Conservation (phyloP, 495 filamentous ascomycete species). For the Polyplosphaeria fusca region DNA sequence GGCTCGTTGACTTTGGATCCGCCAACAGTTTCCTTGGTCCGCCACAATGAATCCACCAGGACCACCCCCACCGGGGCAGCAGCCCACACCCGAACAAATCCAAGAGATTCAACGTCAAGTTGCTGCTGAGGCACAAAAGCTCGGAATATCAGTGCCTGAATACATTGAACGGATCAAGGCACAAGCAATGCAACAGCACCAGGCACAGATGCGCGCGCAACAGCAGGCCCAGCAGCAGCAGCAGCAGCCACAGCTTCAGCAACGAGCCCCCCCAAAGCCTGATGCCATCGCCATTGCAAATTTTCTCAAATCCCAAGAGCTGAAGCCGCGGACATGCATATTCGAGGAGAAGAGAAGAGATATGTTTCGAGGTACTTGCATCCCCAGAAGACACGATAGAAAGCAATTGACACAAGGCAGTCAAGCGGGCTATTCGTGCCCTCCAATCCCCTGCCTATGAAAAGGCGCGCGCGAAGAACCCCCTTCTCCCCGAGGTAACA, state of each 20-base stretch:
- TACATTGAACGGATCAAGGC: conserved; percentile 61
- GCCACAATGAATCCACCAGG: conserved; percentile 7
- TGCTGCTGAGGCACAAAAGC: conserved; percentile 64
- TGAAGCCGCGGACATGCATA: conserved; percentile 90
- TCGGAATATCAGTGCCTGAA: conserved; percentile 60
- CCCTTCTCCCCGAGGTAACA: conserved; percentile 80
- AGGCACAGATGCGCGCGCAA: conserved; percentile 44
- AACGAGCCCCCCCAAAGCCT: conserved; percentile 73
- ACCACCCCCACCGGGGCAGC: conserved; percentile 48
- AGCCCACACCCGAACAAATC: conserved; percentile 83
- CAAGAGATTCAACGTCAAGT: conserved; percentile 79
- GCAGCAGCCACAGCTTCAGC: conserved; percentile 46
- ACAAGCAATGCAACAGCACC: conserved; percentile 52
- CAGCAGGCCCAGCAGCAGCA: conserved; percentile 48
- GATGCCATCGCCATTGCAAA: conserved; percentile 85
- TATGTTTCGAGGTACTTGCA: conserved; percentile 79
- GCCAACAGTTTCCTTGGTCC: too few relatives aligned
- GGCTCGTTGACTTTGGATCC: too few relatives aligned
- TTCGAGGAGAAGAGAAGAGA: conserved; percentile 96
- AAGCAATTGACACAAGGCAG: conserved; percentile 45
- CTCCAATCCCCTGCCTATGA: conserved; percentile 84
- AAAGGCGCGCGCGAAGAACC: conserved; percentile 84
- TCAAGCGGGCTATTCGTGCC: conserved; percentile 94
- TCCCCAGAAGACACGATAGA: neutral
- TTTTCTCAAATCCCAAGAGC: conserved; percentile 76